Evolutionary conservation across 2,329 filamentous ascomycete genomes (phyloP).

Genomic region (Aspergillus terreus): DNA sequence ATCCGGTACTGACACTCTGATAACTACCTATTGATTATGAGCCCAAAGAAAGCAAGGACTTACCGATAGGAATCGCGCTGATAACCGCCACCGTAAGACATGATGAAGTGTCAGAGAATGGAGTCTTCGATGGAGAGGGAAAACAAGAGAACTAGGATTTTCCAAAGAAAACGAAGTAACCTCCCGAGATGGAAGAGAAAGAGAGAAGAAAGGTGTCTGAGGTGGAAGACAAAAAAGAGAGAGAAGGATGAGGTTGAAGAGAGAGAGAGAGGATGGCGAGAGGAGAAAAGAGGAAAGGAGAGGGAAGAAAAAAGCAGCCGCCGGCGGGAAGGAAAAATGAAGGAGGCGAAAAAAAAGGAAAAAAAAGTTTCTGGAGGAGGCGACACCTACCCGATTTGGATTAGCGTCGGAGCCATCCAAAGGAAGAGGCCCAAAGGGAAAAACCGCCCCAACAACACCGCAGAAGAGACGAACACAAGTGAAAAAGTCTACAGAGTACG

Average conservation of each 20-base stretch:
- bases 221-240: constrained; percentile 14
- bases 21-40: not conserved
- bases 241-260: constrained; percentile 14
- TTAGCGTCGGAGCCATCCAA: constrained; percentile 17
- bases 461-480: not conserved
- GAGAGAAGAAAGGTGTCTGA: constrained; percentile 13
- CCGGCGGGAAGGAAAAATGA: constrained; percentile 21
- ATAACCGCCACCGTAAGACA: constrained; percentile 68
- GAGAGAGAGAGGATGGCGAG: constrained; percentile 12
- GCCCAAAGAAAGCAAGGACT: constrained; percentile 10
- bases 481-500: too few species aligned
- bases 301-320: constrained; percentile 15
- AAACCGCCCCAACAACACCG: not conserved
- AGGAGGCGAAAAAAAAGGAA: constrained; percentile 18
- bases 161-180: constrained; percentile 9
- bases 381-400: constrained; percentile 22
- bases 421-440: constrained; percentile 1
- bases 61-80: constrained; percentile 54
- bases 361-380: constrained; percentile 17
- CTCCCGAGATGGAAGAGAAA: constrained; percentile 3
- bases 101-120: constrained; percentile 37
- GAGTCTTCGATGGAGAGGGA: constrained; percentile 13
- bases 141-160: constrained; percentile 1
- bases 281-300: constrained; percentile 22
- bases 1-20: not conserved